Base-by-base conservation (phyloP, 805 yeast genomes). In the Saturnispora sekii region DNA sequence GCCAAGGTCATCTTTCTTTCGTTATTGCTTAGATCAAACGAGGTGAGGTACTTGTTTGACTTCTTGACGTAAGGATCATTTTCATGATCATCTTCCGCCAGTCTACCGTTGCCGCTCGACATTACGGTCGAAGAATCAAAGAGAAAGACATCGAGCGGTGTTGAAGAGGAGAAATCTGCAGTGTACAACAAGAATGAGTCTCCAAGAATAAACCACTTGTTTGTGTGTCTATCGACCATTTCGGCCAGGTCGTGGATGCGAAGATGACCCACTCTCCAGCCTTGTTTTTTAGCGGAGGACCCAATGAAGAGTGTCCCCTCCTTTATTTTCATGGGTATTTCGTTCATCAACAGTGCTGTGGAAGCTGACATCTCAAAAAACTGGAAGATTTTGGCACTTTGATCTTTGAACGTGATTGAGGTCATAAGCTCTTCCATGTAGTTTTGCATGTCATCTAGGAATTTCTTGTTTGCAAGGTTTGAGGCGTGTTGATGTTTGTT, bases 201-300 rank as follows among this genome's bases (percentile, higher is more conserved):
- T 46, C 97, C 74, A 2, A 93, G 77, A 46, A 93, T 65, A 50
- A 87, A 79, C 99, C 99, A 93, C 62, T 93, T 93, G 35, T 80
- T 81, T 0, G 94, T 81, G 53, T 94, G 90, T 62, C 99, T 78
- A 51, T 77, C 79, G 42, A 90, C 83, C 96, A 93, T 87, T 32
- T 85, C 88, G 52, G 77, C 75, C 54, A 87, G 67, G 55, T 86
- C 97, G 49, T 78, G 75, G 7, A 85, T 77, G 49, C 76, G 78
- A 62, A 87, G 77, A 58, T 90, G 97, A 3, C 93, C 84, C 5
- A 90, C 96, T 53, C 95, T 72, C 97, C 98, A 93, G 2, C 98
- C 97, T 59, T 87, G 95, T 0, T 88, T 72, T 50, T 77, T 78
- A 0, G 97, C 90, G 0, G 87, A 78, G 1, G 96, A 81, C 16